A percentile compares a stretch with the other conserved stretches of the same genome.
Evolutionary conservation across 2,329 filamentous ascomycete genomes (phyloP).

Genomic region (Penicillium occitanis): DNA sequence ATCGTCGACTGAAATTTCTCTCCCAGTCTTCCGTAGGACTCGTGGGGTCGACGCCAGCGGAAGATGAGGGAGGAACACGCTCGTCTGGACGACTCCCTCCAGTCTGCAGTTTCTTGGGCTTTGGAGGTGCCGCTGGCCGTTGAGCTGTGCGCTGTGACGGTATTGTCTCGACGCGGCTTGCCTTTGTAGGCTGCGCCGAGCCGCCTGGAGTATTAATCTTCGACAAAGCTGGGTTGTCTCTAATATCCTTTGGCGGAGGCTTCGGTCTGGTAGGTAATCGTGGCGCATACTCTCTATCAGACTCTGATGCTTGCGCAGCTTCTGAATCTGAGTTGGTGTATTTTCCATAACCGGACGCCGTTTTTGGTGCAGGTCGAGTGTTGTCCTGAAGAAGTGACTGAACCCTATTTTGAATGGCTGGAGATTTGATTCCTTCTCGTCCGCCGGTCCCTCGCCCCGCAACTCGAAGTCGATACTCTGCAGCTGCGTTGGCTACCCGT

Average conservation of each 20-base stretch:
- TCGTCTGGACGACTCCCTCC: constrained; percentile 33
- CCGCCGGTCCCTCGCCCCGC: constrained; percentile 57
- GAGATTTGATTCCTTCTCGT: constrained; percentile 62
- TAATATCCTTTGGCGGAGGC: constrained; percentile 23
- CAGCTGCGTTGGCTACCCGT: constrained; percentile 82
- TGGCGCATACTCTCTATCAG: constrained; percentile 19
- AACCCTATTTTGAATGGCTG: constrained; percentile 89
- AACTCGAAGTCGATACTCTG: constrained; percentile 78
- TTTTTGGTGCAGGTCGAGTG: constrained; percentile 62
- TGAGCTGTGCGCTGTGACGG: constrained; percentile 33
- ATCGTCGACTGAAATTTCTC: constrained; percentile 75
- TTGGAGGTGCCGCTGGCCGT: constrained; percentile 59
- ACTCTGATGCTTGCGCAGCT: constrained; percentile 41
- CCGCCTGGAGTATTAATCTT: not conserved
- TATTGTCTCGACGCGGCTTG: constrained; percentile 1
- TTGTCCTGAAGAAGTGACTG: constrained; percentile 79
- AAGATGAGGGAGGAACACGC: constrained; percentile 28
- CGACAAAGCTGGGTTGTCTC: constrained; percentile 23
- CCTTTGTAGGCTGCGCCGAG: not conserved
- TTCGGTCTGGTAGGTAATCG: constrained; percentile 27
- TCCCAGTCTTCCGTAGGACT: constrained; percentile 60
- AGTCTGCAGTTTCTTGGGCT: constrained; percentile 59
- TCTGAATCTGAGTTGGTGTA: constrained; percentile 62
- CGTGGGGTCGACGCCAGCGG: constrained; percentile 25
- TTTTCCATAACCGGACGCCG: constrained; percentile 85